phyloP scores from a whole-genome alignment of 768 basidiomycete species.

The Hericium alpestre region DNA sequence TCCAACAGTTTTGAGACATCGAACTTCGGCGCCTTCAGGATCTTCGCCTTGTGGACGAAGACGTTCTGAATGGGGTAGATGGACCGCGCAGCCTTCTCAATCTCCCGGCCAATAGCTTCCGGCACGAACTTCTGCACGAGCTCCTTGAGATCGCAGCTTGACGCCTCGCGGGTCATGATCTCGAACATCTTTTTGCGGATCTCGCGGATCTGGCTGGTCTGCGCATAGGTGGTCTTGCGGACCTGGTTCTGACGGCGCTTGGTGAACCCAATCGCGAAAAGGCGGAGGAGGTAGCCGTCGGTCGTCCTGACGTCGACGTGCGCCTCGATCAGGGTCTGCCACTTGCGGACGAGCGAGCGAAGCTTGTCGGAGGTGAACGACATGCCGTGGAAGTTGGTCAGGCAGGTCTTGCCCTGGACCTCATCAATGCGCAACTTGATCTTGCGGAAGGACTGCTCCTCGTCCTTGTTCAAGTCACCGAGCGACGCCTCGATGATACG shows the following conservation, averaged over 20 bases:
- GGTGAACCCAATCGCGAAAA: conserved; percentile 98
- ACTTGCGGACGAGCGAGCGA: conserved; percentile 98
- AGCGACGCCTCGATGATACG: conserved; percentile 94
- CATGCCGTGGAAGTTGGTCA: conserved; percentile 99
- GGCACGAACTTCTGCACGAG: conserved; percentile 98
- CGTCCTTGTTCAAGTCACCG: conserved; percentile 97
- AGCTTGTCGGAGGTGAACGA: conserved; percentile 99
- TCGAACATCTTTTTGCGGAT: conserved; percentile 99
- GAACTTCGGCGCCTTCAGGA: conserved; percentile 95
- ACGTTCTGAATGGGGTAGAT: conserved; percentile 99
- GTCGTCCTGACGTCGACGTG: conserved; percentile 98
- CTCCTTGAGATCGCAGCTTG: conserved; percentile 95
- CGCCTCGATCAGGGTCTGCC: conserved; percentile 98
- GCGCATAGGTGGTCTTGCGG: conserved; percentile 97
- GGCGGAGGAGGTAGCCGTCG: conserved; percentile 97
- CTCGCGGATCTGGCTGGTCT: conserved; percentile 89
- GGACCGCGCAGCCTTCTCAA: conserved; percentile 92
- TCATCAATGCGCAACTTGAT: conserved; percentile 97
- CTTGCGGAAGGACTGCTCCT: conserved; percentile 99
- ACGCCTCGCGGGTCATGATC: conserved; percentile 93
- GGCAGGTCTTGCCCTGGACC: conserved; percentile 95
- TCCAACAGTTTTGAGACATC: conserved; percentile 93
- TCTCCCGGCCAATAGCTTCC: conserved; percentile 97
- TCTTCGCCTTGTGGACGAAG: conserved; percentile 98
- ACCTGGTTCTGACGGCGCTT: conserved; percentile 95